Percentiles rank a stretch among this genome's conserved stretches.
Conservation (phyloP, 805 yeast species). For the Candida nitratophila region DNA sequence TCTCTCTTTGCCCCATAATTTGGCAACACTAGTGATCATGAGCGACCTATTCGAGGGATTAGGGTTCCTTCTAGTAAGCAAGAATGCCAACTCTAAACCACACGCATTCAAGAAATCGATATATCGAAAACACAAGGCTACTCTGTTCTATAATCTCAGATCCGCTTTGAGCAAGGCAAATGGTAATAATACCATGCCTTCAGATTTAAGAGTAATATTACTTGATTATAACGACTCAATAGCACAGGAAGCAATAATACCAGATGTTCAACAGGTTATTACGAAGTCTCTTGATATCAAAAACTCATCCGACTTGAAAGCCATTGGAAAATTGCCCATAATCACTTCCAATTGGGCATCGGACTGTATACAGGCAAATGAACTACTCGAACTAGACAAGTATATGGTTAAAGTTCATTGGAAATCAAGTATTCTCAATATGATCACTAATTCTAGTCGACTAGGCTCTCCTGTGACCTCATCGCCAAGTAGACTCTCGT, state of each 20-base stretch:
- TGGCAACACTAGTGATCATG: too few species aligned
- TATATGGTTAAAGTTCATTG: neutral
- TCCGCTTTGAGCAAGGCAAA: neutral
- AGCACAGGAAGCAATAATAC: too few species aligned
- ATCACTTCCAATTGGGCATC: neutral
- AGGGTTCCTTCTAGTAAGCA: constrained; percentile 15
- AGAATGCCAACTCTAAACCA: constrained; percentile 5
- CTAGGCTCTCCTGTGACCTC: too few species aligned
- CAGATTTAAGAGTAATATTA: neutral
- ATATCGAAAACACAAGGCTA: constrained; percentile 22
- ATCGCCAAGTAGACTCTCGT: too few species aligned
- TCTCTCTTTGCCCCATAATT: too few species aligned
- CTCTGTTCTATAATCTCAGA: constrained; percentile 5
- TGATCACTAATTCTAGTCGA: too few species aligned
- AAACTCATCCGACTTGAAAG: too few species aligned
- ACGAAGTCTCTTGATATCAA: too few species aligned
- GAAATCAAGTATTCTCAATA: neutral
- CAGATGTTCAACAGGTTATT: too few species aligned
- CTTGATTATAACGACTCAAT: neutral
- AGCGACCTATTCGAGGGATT: constrained; percentile 6
- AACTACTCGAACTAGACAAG: neutral
- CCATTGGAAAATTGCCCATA: neutral
- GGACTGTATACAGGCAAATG: neutral
- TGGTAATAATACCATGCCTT: too few species aligned
- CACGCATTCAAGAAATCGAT: constrained; percentile 13